Evolutionary conservation across 2,329 filamentous ascomycete genomes (phyloP).

Genomic region (Bipolaris sorokiniana): DNA sequence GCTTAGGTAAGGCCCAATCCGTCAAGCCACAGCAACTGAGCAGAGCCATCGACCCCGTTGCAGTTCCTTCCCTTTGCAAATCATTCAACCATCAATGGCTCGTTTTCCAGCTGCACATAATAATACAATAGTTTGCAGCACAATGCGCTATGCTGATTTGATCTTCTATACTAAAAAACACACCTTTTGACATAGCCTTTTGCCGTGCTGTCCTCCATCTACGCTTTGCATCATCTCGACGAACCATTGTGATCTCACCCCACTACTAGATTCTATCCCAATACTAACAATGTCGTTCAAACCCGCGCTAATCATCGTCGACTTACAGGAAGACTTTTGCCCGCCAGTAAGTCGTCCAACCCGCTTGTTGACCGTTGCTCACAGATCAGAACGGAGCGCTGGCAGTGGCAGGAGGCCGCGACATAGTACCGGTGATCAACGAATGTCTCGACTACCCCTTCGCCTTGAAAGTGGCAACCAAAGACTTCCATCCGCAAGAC

Average conservation of each 20-base stretch:
- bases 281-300: constrained; percentile 36
- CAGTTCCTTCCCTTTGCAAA: background rate
- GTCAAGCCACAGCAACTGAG: constrained; percentile 12
- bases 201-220: background rate
- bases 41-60: background rate
- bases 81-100: constrained; percentile 12
- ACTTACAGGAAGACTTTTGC: constrained; percentile 95
- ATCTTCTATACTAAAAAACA: constrained; percentile 10
- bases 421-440: constrained; percentile 75
- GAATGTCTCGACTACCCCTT: constrained; percentile 75
- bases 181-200: background rate
- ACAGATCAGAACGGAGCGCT: constrained; percentile 77
- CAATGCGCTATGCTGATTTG: constrained; percentile 10
- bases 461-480: constrained; percentile 77
- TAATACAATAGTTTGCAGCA: constrained; percentile 6
- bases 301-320: constrained; percentile 75
- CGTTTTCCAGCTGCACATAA: background rate
- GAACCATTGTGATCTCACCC: background rate
- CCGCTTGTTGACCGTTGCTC: constrained; percentile 10
- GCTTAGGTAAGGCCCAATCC: constrained; percentile 18
- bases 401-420: constrained; percentile 75
- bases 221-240: background rate
- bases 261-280: background rate
- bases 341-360: constrained; percentile 69
- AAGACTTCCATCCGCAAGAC: constrained; percentile 83